Evolutionary conservation across 2,329 filamentous ascomycete species (phyloP).

Genomic region (Blastomyces silverae): DNA sequence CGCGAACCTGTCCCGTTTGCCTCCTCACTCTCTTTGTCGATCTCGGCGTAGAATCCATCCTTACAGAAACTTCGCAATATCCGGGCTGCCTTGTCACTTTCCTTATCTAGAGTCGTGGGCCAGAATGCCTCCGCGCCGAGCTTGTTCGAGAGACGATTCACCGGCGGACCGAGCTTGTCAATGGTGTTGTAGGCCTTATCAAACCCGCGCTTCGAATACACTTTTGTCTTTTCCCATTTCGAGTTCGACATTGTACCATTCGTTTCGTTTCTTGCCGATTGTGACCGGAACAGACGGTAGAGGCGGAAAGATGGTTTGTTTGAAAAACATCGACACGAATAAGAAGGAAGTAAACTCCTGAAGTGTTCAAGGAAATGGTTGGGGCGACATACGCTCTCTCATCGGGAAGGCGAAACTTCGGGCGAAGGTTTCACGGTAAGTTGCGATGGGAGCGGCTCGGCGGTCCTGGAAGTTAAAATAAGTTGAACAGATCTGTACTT

Average conservation of each 20-base stretch:
- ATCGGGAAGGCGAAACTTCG: constrained; percentile 10
- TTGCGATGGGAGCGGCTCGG: neutral
- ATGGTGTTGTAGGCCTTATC: constrained; percentile 64
- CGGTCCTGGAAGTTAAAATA: neutral
- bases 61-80: constrained; percentile 88
- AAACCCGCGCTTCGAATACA: constrained; percentile 57
- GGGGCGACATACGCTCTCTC: neutral
- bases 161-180: constrained; percentile 64
- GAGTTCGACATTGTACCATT: constrained; percentile 30
- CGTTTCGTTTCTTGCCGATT: constrained; percentile 14
- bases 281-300: neutral
- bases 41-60: constrained; percentile 62
- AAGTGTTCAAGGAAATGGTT: neutral
- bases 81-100: constrained; percentile 84
- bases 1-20: constrained; percentile 24
- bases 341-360: neutral
- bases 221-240: constrained; percentile 50
- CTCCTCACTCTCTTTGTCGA: constrained; percentile 48
- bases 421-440: constrained; percentile 1
- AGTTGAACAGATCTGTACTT: neutral
- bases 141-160: constrained; percentile 76
- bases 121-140: constrained; percentile 76
- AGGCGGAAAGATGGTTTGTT: neutral
- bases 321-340: neutral
- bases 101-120: constrained; percentile 77